Base-by-base conservation (phyloP, 805 yeast genomes). In the Candida sanyiensis region DNA sequence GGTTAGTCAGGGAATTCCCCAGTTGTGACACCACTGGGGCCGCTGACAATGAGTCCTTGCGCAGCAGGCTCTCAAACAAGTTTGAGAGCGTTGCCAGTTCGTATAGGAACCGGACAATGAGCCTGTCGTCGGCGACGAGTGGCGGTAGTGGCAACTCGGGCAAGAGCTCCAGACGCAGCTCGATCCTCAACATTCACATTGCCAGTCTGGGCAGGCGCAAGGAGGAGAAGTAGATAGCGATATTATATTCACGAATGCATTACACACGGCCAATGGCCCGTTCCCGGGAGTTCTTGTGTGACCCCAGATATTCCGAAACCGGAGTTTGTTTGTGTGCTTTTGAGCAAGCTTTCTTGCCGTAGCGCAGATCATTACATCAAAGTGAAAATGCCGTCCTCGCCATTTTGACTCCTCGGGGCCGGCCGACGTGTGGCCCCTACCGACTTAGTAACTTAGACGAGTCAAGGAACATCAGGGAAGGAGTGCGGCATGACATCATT, bases 181-280 rank as follows among this genome's bases (percentile, higher is more conserved):
- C 49, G 15, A 50, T 52, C 12, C 28, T 52, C 25, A 50, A 47
- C 26, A 50, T 52, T n/a, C 52, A 54, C 3, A 51, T 52, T 21
- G 41, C 52, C 2, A 52, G 52, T 25, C 16, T 52, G 33, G 42
- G 46, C 12, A 42, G 54, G 17, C 28, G 45, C 10, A 42, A 44
- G 25, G 44, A 40, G 28, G 51, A 48, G 11, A 41, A 37, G 39
- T 12, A n/a, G n/a, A 19, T 17, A 10, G 27, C 22, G 24, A 7
- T 16, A 25, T 16, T 16, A 4, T 5, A 24, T 13, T 7, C 16
- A 11, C 28, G 10, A 7, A 16, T 17, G 29, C 13, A 15, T 15
- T 15, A 27, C 29, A 15, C 29, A 15, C 29, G 13, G 10, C 18
- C 29, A 15, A 27, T n/a, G n/a, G n/a, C n/a, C n/a, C n/a, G n/a